Base-by-base conservation (phyloP, 371 early-diverging fungal genomes). In the Apophysomyces sp. region DNA sequence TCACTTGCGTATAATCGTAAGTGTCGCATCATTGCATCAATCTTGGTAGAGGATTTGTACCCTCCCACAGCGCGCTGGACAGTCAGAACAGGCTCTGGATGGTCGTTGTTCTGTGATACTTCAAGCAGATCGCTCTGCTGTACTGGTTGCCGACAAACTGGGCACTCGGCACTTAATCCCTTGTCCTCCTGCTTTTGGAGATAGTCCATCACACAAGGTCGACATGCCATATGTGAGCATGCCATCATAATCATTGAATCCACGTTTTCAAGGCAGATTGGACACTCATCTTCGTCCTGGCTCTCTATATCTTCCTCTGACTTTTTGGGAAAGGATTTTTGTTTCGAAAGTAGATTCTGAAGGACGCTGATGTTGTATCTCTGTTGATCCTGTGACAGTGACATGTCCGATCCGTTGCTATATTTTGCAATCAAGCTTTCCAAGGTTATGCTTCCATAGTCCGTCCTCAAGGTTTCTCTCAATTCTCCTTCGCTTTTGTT, bases 211-310 rank as follows among this genome's bases (percentile, higher is more conserved):
- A 89, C 77, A 57, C 91, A 90, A 0, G 74, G 73, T 12, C 80
- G 69, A 67, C 90, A 91, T 5, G 79, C 78, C 41, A 85, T 70
- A 66, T 91, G 90, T 81, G 86, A 74, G 63, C 90, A 90, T 0
- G 88, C 86, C 65, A 87, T 68, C 12, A 86, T 55, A 16, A 85
- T 78, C 30, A 80, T 80, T 3, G 72, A 72, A 3, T 78, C 84
- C 29, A 80, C 76, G 11, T 76, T 63, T 28, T 91, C 67, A 37
- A 68, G 65, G 34, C 76, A 65, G 7, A 71, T 69, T 4, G 68
- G 72, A 57, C 77, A 76, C 41, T 76, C 76, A n/a, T 72, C 65
- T 4, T 55, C 53, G 3, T 58, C 56, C 4, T 44, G 26, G 9
- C 34, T 41, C 2, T 15, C 44, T 7, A 59, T 41, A 4, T 52